Conservation (phyloP, 1,139 yeast species). For the Lodderomyces parapsilosis region DNA sequence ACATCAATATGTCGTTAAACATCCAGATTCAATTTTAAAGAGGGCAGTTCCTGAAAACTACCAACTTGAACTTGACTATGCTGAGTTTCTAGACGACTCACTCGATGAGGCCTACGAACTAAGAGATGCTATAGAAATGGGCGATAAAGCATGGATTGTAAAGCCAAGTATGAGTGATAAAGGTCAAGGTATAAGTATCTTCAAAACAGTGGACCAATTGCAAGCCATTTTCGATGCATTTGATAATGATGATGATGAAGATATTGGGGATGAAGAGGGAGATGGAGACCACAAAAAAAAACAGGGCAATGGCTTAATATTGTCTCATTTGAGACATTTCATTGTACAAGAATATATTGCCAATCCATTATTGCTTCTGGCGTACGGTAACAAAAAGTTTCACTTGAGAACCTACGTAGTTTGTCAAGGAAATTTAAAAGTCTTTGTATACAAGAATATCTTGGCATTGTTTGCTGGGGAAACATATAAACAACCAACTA, state of each 20-base stretch:
- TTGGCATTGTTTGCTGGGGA: conserved; percentile 74
- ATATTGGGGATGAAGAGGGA: conserved; percentile 49
- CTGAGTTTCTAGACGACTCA: conserved; percentile 91
- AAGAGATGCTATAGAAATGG: conserved; percentile 67
- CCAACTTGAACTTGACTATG: conserved; percentile 89
- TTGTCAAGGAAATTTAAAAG: conserved; percentile 69
- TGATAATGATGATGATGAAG: conserved; percentile 67
- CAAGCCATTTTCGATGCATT: conserved; percentile 82
- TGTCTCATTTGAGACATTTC: conserved; percentile 87
- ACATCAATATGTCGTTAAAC: conserved; percentile 67
- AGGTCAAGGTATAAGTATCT: conserved; percentile 91
- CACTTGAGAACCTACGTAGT: conserved; percentile 88
- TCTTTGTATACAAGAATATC: conserved; percentile 76
- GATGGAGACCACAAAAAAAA: conserved; percentile 27
- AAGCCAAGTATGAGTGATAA: conserved; percentile 97
- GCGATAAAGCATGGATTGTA: conserved; percentile 76
- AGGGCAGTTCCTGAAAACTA: conserved; percentile 71
- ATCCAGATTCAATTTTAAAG: conserved; percentile 64
- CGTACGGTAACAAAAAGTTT: conserved; percentile 71
- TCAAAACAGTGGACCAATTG: conserved; percentile 72
- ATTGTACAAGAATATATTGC: conserved; percentile 78
- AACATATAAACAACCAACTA: conserved; percentile 43
- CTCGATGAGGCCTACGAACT: conserved; percentile 90
- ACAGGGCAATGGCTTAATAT: conserved; percentile 61
- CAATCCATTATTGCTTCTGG: conserved; percentile 62